These are phyloP conservation scores for Ceratocystis papillata DNA, from an alignment of 2,329 filamentous ascomycete genomes.

Conservation along the genomic window DNA sequence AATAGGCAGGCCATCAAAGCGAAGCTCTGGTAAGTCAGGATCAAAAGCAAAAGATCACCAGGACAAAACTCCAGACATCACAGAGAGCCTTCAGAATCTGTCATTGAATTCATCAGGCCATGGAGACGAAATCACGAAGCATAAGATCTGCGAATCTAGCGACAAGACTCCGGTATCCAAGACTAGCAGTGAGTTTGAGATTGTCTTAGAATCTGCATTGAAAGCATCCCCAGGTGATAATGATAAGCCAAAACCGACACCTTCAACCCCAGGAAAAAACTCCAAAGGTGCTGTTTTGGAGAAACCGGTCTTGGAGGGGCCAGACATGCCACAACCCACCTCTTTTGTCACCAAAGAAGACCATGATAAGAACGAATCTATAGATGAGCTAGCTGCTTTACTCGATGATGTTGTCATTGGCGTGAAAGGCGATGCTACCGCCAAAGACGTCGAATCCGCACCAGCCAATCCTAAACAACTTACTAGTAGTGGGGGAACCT, in stretches of 20 bases:
- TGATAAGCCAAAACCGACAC: neutral
- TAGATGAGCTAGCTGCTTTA: neutral
- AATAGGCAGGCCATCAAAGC: neutral
- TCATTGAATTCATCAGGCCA: neutral
- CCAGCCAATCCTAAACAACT: neutral
- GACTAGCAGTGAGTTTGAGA: neutral
- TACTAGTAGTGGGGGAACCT: neutral
- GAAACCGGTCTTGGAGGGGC: neutral
- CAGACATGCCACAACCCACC: neutral
- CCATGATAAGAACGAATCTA: neutral
- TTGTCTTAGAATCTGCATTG: neutral
- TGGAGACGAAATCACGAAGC: neutral
- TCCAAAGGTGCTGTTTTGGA: neutral
- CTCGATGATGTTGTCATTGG: neutral
- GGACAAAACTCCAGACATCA: conserved; percentile 2
- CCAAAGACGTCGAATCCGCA: neutral
- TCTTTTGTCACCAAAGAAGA: neutral
- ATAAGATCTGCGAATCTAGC: neutral
- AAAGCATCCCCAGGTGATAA: neutral
- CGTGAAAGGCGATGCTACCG: neutral
- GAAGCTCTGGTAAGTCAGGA: neutral
- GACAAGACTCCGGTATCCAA: neutral
- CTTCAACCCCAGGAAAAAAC: neutral
- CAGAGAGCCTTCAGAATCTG: conserved; percentile 13
- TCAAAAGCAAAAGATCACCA: neutral